Conservation (phyloP, 805 yeast genomes). For the Candida pini region DNA sequence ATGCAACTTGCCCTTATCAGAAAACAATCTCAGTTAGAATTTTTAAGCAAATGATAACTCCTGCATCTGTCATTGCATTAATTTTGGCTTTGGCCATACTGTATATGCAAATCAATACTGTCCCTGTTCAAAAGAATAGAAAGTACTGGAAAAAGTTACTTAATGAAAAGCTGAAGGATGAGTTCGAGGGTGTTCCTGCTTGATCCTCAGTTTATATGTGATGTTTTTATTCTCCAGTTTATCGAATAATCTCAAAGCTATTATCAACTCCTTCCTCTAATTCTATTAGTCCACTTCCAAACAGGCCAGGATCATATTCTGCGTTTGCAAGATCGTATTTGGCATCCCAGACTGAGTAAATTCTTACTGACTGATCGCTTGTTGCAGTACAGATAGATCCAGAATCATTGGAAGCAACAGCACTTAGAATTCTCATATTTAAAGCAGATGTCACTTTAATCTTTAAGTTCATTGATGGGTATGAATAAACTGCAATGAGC, state of each 20-base stretch:
- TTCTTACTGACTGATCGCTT: constrained; percentile 71
- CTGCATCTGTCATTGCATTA: constrained; percentile 56
- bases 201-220: constrained; percentile 19
- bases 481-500: constrained; percentile 56
- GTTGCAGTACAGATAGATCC: constrained; percentile 65
- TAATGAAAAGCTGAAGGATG: constrained; percentile 52
- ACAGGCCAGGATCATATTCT: constrained; percentile 34
- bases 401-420: constrained; percentile 61
- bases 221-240: background rate
- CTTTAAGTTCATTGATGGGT: constrained; percentile 53
- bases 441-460: constrained; percentile 45
- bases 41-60: constrained; percentile 59
- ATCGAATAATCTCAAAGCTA: constrained; percentile 23
- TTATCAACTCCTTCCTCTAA: constrained; percentile 47
- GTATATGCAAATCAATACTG: constrained; percentile 48
- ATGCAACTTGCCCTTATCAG: constrained; percentile 74
- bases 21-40: constrained; percentile 46
- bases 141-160: constrained; percentile 57
- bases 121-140: constrained; percentile 69
- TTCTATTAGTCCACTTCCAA: constrained; percentile 55
- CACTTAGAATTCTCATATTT: constrained; percentile 57
- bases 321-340: constrained; percentile 30
- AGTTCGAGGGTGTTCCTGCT: constrained; percentile 85
- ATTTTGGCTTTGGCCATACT: constrained; percentile 47
- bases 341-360: constrained; percentile 66